Base-by-base conservation (phyloP, 108 stramenopile species). In the Schizochytrium sp. region DNA sequence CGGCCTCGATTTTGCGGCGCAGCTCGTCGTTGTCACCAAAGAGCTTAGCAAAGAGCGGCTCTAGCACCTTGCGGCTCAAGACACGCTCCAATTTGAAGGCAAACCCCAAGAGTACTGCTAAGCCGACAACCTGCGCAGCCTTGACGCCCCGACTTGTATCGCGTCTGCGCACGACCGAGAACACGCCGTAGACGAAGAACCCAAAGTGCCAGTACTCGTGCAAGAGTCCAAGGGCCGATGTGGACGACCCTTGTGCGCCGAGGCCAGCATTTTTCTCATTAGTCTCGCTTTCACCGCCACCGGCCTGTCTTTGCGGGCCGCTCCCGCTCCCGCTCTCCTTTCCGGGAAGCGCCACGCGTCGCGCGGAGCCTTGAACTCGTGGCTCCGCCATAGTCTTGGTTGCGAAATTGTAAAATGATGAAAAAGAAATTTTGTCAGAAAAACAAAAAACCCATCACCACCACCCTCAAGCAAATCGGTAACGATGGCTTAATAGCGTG, bases 21-120 rank as follows among this genome's bases (percentile, higher is more conserved):
- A 83, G 45, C 6, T 83, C 76, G 48, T 83, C 76, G 28, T 83
- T 83, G 76, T 83, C 51, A 12, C 76, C 76, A 53, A 83, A 83
- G 51, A 83, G 45, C n/a, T 53, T 83, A 18, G 45, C 51, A 47
- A 83, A 83, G n/a, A 53, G 48, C 19, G 76, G 76, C 5, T 23
- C 45, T 3, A 83, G 19, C 16, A 83, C 45, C n/a, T 23, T 83
- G 12, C 51, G 45, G 51, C 76, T 83, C 51, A 83, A 12, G 19
- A 83, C 19, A 16, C 76, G 76, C 76, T 83, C 76, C 18, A 83
- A 0, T 45, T 83, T 83, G 51, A 53, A 47, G 25, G 51, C n/a
- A 53, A 53, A 47, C 0, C 10, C 45, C 10, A 83, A 18, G 51
- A 83, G 76, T 6, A 53, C 12, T 0, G 51, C 45, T 6, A 83